Base-by-base conservation (phyloP, 2,329 filamentous ascomycete species). In the Arachnomyces sp. region DNA sequence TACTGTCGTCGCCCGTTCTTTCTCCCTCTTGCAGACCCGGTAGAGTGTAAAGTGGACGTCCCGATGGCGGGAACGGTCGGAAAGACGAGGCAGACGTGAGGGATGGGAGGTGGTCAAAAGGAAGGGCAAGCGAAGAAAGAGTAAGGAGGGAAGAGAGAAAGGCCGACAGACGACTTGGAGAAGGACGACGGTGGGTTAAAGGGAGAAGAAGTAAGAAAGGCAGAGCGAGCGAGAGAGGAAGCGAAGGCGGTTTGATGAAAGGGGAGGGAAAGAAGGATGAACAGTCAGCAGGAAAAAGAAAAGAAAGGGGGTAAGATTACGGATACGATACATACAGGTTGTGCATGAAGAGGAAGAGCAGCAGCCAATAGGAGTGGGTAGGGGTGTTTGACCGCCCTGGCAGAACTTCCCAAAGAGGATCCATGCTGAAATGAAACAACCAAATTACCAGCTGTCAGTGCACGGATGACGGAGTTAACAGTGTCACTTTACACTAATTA, bases 1-100 rank as follows among this genome's bases (percentile, higher is more conserved):
- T 14, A 7, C 9, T 9, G 20, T 25, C 20, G 20, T 25, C 9
- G 20, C 20, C 20, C 20, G 28, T 31, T 33, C 12, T 17, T 14
- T 33, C 31, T 25, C 20, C 20, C 9, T 25, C n/a, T 5, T 25
- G 5, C 20, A 25, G 20, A 25, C 20, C 20, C 5, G 9, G 20
- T 9, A 25, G 9, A 5, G 5, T 5, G 20, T 5, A 4, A 12
- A 25, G 9, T 5, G 20, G 9, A 25, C 5, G 20, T 25, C n/a
- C n/a, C n/a, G 20, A 25, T 25, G 20, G 20, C 5, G 9, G 16
- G 12, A 9, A 25, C 20, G 20, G 9, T 9, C 20, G 20, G 34
- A 38, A 34, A 42, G 13, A 34, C 34, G 33, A 43, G 38, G 38
- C 45, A 43, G 45, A 40, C 28, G 34, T 36, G 37, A 38, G 42